These are phyloP conservation scores for Plicaturopsis crispa DNA, from an alignment of 768 basidiomycete genomes.

Conservation along the genomic window DNA sequence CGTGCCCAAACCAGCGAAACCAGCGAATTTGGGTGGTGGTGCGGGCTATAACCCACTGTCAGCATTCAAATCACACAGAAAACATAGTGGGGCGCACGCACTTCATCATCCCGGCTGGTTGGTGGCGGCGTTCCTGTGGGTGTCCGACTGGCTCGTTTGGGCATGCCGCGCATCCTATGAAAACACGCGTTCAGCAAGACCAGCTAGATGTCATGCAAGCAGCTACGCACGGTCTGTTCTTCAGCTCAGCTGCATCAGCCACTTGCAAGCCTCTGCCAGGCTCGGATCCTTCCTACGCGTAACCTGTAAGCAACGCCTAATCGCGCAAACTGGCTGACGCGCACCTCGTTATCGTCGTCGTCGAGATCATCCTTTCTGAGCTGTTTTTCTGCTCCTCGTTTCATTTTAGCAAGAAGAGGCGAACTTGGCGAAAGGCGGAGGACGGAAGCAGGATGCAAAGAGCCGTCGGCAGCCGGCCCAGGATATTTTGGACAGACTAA, in stretches of 20 bases:
- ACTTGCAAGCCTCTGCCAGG: conserved; percentile 41
- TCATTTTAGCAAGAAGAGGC: conserved; percentile 35
- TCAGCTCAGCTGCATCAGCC: conserved; percentile 52
- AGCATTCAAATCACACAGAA: conserved; percentile 4
- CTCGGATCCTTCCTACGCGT: conserved; percentile 30
- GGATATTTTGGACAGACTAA: too few relatives aligned
- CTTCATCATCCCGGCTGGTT: too few relatives aligned
- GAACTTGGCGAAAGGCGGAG: conserved; percentile 1
- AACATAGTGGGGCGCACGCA: too few relatives aligned
- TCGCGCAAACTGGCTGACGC: conserved; percentile 13
- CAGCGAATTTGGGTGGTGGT: conserved; percentile 37
- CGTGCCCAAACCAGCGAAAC: conserved; percentile 47
- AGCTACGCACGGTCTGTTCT: conserved; percentile 45
- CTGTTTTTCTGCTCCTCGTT: conserved; percentile 70
- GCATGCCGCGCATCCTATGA: conserved; percentile 57
- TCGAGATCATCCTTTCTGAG: conserved; percentile 48
- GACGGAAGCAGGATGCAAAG: background rate
- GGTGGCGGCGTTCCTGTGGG: too few relatives aligned
- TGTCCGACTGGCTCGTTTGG: conserved; percentile 41
- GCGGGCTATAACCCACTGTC: conserved; percentile 12
- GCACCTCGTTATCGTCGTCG: conserved; percentile 29
- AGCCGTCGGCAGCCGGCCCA: too few relatives aligned
- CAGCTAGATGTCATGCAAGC: background rate
- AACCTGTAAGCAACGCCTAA: conserved; percentile 1
- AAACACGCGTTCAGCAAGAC: conserved; percentile 7